Percentiles rank a stretch among this genome's conserved stretches.
These are phyloP conservation scores for Geranomyces variabilis DNA, from an alignment of 192 early-diverging fungal genomes.

Conservation along the genomic window DNA sequence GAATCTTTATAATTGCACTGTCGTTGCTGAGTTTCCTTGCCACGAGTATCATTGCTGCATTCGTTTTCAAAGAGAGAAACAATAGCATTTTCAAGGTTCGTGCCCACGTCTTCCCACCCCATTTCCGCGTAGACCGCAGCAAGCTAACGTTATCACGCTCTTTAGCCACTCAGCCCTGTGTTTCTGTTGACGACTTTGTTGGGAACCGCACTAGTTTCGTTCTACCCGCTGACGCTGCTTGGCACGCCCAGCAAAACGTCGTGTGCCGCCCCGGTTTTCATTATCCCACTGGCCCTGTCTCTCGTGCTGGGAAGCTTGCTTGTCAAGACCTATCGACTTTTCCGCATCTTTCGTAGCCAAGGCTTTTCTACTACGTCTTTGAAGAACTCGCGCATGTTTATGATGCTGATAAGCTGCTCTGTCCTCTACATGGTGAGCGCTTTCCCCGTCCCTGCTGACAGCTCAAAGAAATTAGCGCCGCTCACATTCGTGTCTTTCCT, in stretches of 20 bases:
- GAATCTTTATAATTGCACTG: conserved; percentile 9
- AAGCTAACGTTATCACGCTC: no score
- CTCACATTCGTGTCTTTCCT: background rate
- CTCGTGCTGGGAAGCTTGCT: conserved; percentile 20
- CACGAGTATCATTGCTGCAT: background rate
- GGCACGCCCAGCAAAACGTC: conserved; percentile 10
- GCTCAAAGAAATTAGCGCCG: background rate
- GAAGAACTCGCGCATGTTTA: conserved; percentile 18
- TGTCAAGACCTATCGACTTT: conserved; percentile 26
- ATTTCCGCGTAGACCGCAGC: background rate
- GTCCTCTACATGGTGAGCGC: conserved; percentile 13
- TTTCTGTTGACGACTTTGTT: conserved; percentile 3
- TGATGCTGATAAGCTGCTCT: background rate
- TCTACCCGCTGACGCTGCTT: conserved; percentile 21
- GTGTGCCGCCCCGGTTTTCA: conserved; percentile 13
- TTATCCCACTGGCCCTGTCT: conserved; percentile 7
- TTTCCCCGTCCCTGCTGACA: background rate
- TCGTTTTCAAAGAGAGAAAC: background rate
- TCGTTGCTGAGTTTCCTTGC: background rate
- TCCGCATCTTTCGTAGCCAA: conserved; percentile 23
- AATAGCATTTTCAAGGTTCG: conserved; percentile 16
- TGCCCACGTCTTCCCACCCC: background rate
- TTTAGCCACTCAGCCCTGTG: background rate
- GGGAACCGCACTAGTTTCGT: background rate
- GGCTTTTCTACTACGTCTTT: background rate